Conservation (phyloP, 2,329 filamentous ascomycete species). For the Fonsecaea erecta region DNA sequence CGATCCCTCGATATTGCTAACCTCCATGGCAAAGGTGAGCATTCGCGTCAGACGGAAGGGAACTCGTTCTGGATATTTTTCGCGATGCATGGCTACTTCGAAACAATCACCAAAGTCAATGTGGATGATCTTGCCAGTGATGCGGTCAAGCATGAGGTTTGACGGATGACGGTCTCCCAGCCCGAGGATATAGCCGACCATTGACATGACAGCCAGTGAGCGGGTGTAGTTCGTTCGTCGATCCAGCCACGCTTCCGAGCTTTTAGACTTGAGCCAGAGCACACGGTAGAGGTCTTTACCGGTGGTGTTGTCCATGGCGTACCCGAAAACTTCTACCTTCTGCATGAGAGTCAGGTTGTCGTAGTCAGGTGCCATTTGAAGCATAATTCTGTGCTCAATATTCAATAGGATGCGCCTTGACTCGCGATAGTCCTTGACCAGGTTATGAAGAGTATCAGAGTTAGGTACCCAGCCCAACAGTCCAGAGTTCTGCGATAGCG, state of each 20-base stretch:
- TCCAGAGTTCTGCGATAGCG: constrained; percentile 93
- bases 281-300: constrained; percentile 98
- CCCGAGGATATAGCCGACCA: constrained; percentile 99
- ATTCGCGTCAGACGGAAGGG: constrained; percentile 98
- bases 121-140: constrained; percentile 96
- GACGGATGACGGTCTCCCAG: constrained; percentile 96
- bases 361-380: constrained; percentile 99
- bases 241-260: constrained; percentile 96
- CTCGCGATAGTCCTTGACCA: constrained; percentile 97
- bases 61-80: constrained; percentile 97
- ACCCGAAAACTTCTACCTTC: constrained; percentile 99
- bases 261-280: constrained; percentile 98
- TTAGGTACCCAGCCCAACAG: constrained; percentile 96
- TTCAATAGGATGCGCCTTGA: constrained; percentile 96
- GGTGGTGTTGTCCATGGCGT: constrained; percentile 98
- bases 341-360: constrained; percentile 99
- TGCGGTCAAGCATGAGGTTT: constrained; percentile 94
- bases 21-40: constrained; percentile 99
- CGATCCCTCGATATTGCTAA: constrained; percentile 98
- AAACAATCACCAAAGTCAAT: constrained; percentile 99
- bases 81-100: constrained; percentile 98
- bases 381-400: constrained; percentile 99
- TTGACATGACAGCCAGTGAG: constrained; percentile 98
- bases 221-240: constrained; percentile 98
- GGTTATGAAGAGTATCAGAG: constrained; percentile 92